phyloP scores from a whole-genome alignment of 1,139 yeast species.

The Pichia terricola region DNA sequence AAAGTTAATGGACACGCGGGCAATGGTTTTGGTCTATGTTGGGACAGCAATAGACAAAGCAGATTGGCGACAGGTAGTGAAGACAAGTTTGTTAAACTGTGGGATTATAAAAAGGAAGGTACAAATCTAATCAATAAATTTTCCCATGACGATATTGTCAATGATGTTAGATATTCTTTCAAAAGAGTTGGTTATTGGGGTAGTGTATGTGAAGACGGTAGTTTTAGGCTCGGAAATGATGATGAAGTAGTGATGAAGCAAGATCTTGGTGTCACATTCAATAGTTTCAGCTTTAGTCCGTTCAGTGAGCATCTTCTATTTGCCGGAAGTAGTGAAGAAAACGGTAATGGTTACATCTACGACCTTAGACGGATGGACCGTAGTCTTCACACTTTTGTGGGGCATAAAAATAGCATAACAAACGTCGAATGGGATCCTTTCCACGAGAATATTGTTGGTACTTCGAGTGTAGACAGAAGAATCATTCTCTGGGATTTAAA shows the following conservation, averaged over 20 bases:
- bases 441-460: slow-evolving; percentile 61
- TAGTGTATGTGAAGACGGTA: slow-evolving; percentile 60
- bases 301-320: slow-evolving; percentile 52
- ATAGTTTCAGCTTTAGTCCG: slow-evolving; percentile 56
- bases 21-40: slow-evolving; percentile 67
- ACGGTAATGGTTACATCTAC: slow-evolving; percentile 53
- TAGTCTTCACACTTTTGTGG: slow-evolving; percentile 62
- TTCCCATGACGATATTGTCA: slow-evolving; percentile 49
- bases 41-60: slow-evolving; percentile 44
- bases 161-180: slow-evolving; percentile 66
- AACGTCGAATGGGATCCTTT: slow-evolving; percentile 64
- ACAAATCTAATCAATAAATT: slow-evolving; percentile 9
- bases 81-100: slow-evolving; percentile 50
- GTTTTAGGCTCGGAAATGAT: slow-evolving; percentile 24
- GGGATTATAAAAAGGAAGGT: slow-evolving; percentile 35
- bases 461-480: slow-evolving; percentile 65
- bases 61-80: slow-evolving; percentile 53
- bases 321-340: slow-evolving; percentile 46
- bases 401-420: slow-evolving; percentile 64
- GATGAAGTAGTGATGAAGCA: too few relatives aligned
- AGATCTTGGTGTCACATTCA: slow-evolving; percentile 26
- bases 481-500: slow-evolving; percentile 66
- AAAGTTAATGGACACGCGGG: slow-evolving; percentile 21
- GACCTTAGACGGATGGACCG: slow-evolving; percentile 43
- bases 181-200: slow-evolving; percentile 45